Evolutionary conservation across 495 filamentous ascomycete genomes (phyloP), one percentile per base, ranked within the genome.

Genomic region (Cercophora newfieldiana): DNA sequence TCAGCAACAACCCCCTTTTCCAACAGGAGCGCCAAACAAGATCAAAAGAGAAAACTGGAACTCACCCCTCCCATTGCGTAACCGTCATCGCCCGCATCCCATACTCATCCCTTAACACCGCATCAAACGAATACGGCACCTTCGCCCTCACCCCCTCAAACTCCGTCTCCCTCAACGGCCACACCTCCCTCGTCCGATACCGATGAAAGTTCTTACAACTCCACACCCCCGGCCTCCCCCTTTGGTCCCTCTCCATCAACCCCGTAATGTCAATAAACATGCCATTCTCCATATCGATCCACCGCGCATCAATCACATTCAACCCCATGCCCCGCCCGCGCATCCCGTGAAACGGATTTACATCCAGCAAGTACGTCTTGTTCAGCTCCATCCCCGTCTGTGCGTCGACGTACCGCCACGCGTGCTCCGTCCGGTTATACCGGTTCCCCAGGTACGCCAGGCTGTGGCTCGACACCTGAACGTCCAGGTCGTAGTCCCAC

Each of bases 231-330:
- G 90, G 90, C 26, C 68, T 31, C 3, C 72, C 71, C 14, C 81
- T 77, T 8, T 86, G 82, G 28, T 92, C 80, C n/a, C 88, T 84
- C 73, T 91, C 88, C 49, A 85, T 85, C 26, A 95, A 75, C 25
- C 86, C 92, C n/a, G 92, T 96, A 73, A 96, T 92, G 71, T 96
- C 92, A 72, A 96, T 89, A 80, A 90, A 96, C 61, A 94, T 79
- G 7, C 92, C 92, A 66, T 87, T 95, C 56, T 78, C 74, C 22
- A 84, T 80, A 75, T 96, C 92, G 67, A 96, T 88, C 90, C 90
- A 96, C 21, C 92, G 81, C 44, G 91, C 92, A 76, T 95, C 92
- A 71, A 96, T 96, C 33, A 95, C 83, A 70, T 96, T 96, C 58
- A 80, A 71, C 2, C 92, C 92, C 67, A 86, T 81, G 16, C 89